A percentile compares a stretch with the other conserved stretches of the same genome.
Conservation (phyloP, 306 rosid species). For the Fragaria iinumae region DNA sequence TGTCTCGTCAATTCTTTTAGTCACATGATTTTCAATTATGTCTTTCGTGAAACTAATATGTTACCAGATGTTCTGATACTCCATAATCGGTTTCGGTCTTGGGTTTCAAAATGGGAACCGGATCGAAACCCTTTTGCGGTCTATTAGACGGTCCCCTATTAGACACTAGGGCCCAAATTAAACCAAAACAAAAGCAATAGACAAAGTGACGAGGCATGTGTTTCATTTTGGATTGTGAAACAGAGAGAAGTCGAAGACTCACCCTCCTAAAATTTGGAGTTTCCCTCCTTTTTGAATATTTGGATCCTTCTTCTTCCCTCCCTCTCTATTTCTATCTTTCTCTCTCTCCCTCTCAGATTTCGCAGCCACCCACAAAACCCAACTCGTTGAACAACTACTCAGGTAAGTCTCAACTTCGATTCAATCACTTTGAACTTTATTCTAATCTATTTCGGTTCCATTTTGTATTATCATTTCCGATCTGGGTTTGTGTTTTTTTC, state of each 20-base stretch:
- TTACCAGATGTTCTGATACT: too few relatives aligned
- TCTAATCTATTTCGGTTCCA: neutral
- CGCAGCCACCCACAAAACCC: neutral
- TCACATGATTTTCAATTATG: too few relatives aligned
- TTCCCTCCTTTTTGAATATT: slow-evolving; percentile 27
- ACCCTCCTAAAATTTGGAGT: slow-evolving; percentile 14
- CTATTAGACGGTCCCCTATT: too few relatives aligned
- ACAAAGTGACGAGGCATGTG: neutral
- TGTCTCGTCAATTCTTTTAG: too few relatives aligned
- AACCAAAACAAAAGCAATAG: too few relatives aligned
- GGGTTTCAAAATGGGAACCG: too few relatives aligned
- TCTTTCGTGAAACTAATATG: too few relatives aligned
- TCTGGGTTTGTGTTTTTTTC: neutral
- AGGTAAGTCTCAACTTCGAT: slow-evolving; percentile 9
- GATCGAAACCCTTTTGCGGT: too few relatives aligned
- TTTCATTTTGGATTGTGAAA: too few relatives aligned
- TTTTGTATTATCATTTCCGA: neutral
- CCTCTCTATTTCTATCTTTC: neutral
- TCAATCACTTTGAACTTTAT: neutral
- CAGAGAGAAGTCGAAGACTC: too few relatives aligned
- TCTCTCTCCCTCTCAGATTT: neutral
- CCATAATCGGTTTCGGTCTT: too few relatives aligned
- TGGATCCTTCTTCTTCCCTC: slow-evolving; percentile 23
- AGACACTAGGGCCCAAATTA: too few relatives aligned
- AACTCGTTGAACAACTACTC: neutral